Evolutionary conservation across 2,329 filamentous ascomycete genomes (phyloP).

Genomic region (Diaporthe humulicola): DNA sequence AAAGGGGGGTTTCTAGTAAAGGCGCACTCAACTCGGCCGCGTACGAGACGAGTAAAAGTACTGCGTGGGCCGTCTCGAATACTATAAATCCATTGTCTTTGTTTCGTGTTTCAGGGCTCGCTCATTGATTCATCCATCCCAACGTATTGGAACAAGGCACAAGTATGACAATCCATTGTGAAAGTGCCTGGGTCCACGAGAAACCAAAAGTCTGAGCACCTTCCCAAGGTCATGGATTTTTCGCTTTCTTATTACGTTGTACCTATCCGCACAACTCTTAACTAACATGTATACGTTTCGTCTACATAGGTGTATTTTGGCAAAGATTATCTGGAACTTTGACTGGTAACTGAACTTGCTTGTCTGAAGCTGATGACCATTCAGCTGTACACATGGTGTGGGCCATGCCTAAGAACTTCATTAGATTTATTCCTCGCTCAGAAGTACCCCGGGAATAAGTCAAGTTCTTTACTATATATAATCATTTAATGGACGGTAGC

Average conservation of each 20-base stretch:
- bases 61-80: not conserved
- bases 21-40: not conserved
- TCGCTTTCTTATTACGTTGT: not conserved
- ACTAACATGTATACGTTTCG: not conserved
- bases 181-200: too few species aligned
- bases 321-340: constrained; percentile 3
- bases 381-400: constrained; percentile 3
- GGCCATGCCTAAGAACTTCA: not conserved
- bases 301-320: not conserved
- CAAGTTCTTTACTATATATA: not conserved
- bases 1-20: too few species aligned
- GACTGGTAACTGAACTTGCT: not conserved
- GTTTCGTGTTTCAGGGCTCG: not conserved
- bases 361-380: not conserved
- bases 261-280: not conserved
- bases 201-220: too few species aligned
- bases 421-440: not conserved
- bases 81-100: not conserved
- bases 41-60: not conserved
- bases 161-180: not conserved
- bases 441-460: not conserved
- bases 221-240: not conserved
- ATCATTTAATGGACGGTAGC: not conserved
- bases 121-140: too few species aligned
- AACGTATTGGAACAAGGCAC: not conserved